Base-by-base conservation (phyloP, 352 stramenopile genomes). In the Blastocystis sp. region DNA sequence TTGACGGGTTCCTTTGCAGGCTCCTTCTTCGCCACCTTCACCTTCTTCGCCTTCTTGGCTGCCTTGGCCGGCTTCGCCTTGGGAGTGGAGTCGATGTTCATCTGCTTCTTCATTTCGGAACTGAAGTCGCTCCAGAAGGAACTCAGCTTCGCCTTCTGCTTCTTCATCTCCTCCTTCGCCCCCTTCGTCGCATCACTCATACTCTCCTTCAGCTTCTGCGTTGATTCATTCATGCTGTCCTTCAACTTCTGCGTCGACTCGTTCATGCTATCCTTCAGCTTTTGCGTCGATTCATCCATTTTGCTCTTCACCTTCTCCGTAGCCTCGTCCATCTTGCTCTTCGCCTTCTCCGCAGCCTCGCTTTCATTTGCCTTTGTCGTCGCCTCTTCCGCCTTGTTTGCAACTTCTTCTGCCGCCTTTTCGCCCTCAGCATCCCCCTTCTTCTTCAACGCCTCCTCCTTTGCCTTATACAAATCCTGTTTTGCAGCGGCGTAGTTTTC, bases 101-200 rank as follows among this genome's bases (percentile, higher is more conserved):
- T 59, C 37, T 89, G 67, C 51, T 33, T 45, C 37, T 89, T 89
- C 67, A 89, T 79, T 45, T 89, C 63, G 21, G 12, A 39, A 26
- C 63, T 80, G 37, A 89, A 89, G 13, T 89, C 79, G 41, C 67
- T 77, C 79, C 79, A 89, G 67, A 89, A 89, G 29, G 79, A 89
- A 26, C 24, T 60, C 13, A 80, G n/a, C 45, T 79, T 77, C 35
- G 78, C 55, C 37, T 60, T 77, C 26, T 65, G 37, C 45, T 89
- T 61, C 33, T 77, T 89, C 67, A 80, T 29, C 45, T 89, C 41
- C 33, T 89, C 62, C 29, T 89, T 89, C 9, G 67, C 67, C 21
- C 66, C 79, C 24, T 51, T 45, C 3, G 67, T 78, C n/a, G 31
- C 45, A 66, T 85, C 74, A 6, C 29, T 29, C 59, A 85, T 51